Percentiles rank a stretch among this genome's conserved stretches.
Conservation (phyloP, 768 basidiomycete genomes). For the Russula emetica region DNA sequence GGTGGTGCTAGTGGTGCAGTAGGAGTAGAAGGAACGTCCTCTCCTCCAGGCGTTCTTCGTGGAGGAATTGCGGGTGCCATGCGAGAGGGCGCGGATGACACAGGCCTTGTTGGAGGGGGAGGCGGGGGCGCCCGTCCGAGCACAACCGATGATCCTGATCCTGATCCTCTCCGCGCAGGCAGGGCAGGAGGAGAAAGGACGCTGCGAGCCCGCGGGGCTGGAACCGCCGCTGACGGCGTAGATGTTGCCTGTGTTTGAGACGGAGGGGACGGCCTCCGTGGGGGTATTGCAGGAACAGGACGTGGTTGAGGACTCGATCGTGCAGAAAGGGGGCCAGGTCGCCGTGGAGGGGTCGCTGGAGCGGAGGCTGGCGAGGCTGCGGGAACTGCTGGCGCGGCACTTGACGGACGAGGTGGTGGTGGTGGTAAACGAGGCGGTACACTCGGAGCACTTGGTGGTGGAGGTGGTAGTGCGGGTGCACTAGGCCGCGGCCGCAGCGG, state of each 20-base stretch:
- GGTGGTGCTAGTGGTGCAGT: constrained; percentile 24
- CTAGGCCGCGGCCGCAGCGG: constrained; percentile 26
- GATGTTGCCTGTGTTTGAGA: constrained; percentile 23
- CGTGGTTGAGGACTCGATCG: constrained; percentile 33
- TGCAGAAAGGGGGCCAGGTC: constrained; percentile 35
- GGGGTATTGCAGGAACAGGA: constrained; percentile 29
- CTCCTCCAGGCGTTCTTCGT: constrained; percentile 13
- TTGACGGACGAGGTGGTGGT: constrained; percentile 37
- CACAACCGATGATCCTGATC: constrained; percentile 13
- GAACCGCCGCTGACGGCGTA: constrained; percentile 9
- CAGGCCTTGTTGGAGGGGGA: constrained; percentile 22
- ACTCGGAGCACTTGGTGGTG: constrained; percentile 28
- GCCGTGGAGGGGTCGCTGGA: constrained; percentile 39
- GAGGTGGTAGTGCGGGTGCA: constrained; percentile 26
- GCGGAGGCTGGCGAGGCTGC: constrained; percentile 27
- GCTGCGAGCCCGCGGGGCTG: constrained; percentile 25
- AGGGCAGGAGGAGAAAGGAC: constrained; percentile 8
- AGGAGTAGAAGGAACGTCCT: neutral
- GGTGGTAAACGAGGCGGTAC: constrained; percentile 28
- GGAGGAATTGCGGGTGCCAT: constrained; percentile 13
- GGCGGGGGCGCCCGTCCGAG: constrained; percentile 25
- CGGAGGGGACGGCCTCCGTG: constrained; percentile 28
- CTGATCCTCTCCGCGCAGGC: constrained; percentile 25
- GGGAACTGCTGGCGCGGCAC: constrained; percentile 35
- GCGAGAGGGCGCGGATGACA: constrained; percentile 25